Evolutionary conservation across 495 filamentous ascomycete genomes (phyloP).

Genomic region (Umbilicaria muhlenbergii): DNA sequence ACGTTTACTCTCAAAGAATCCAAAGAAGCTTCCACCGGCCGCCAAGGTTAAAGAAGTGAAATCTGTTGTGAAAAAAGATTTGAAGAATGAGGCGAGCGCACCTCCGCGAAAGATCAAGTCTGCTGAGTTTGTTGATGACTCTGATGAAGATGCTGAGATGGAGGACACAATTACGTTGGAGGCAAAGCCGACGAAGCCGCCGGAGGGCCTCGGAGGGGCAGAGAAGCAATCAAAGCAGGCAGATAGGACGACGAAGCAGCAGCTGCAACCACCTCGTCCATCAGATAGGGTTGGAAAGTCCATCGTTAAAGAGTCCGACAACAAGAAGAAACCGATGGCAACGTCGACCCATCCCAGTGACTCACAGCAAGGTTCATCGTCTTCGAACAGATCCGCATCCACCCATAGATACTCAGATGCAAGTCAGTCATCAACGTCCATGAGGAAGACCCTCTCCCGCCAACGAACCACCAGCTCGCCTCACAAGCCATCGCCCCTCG

Average conservation of each 20-base stretch:
- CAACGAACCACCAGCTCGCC: slow-evolving; percentile 34
- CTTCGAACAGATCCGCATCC: slow-evolving; percentile 15
- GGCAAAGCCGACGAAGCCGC: slow-evolving; percentile 16
- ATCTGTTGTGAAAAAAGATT: slow-evolving; percentile 27
- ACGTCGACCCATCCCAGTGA: slow-evolving; percentile 15
- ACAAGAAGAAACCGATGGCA: slow-evolving; percentile 6
- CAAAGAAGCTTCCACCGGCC: slow-evolving; percentile 30
- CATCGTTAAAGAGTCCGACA: neutral
- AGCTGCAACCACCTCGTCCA: slow-evolving; percentile 8
- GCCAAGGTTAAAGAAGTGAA: slow-evolving; percentile 28
- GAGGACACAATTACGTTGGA: slow-evolving; percentile 28
- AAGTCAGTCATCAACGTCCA: slow-evolving; percentile 8
- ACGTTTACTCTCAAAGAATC: slow-evolving; percentile 37
- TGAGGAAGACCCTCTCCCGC: slow-evolving; percentile 13
- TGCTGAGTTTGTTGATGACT: slow-evolving; percentile 59
- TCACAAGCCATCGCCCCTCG: slow-evolving; percentile 58
- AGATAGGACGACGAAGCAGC: slow-evolving; percentile 13
- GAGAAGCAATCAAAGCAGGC: slow-evolving; percentile 6
- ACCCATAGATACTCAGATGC: slow-evolving; percentile 3
- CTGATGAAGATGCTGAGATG: slow-evolving; percentile 54
- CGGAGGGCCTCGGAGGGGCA: slow-evolving; percentile 8
- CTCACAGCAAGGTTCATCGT: slow-evolving; percentile 21
- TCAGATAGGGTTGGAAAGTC: slow-evolving; percentile 6
- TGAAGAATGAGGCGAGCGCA: slow-evolving; percentile 32
- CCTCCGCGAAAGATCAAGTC: slow-evolving; percentile 44